Percentiles rank a stretch among this genome's conserved stretches.
phyloP scores from a whole-genome alignment of 495 filamentous ascomycete species.

The Amniculicola lignicola region DNA sequence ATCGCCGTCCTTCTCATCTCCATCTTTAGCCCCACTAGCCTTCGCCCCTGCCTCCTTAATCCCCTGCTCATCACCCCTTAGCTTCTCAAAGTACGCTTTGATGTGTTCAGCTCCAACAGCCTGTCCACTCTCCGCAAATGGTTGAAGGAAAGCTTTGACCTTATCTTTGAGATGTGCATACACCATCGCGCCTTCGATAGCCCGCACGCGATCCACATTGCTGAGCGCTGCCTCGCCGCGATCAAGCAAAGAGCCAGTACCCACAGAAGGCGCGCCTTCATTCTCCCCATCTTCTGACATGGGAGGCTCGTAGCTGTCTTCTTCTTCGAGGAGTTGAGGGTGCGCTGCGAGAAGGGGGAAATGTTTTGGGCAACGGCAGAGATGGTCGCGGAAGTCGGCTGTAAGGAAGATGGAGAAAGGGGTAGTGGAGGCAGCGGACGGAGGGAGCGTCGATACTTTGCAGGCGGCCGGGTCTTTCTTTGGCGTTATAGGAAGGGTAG shows the following conservation, averaged over 20 bases:
- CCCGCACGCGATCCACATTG: conserved; percentile 84
- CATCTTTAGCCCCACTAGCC: conserved; percentile 45
- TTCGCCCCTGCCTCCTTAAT: conserved; percentile 45
- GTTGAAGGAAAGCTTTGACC: conserved; percentile 83
- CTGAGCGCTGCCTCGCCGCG: conserved; percentile 85
- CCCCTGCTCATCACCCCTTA: conserved; percentile 76
- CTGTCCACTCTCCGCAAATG: conserved; percentile 86
- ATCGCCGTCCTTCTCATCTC: conserved; percentile 35
- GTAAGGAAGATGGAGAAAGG: conserved; percentile 78
- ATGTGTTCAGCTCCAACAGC: conserved; percentile 91
- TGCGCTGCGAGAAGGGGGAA: conserved; percentile 68
- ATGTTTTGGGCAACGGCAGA: conserved; percentile 77
- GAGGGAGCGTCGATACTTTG: conserved; percentile 42
- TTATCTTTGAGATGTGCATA: conserved; percentile 95
- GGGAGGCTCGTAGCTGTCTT: conserved; percentile 88
- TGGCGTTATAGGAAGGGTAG: conserved; percentile 36
- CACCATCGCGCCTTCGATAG: conserved; percentile 95
- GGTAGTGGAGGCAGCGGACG: conserved; percentile 49
- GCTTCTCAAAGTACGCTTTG: conserved; percentile 88
- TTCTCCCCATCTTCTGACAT: conserved; percentile 58
- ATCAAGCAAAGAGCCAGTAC: conserved; percentile 74
- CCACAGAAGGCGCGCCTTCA: conserved; percentile 54
- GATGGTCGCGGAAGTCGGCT: conserved; percentile 66
- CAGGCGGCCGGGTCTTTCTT: conserved; percentile 40
- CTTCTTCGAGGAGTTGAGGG: conserved; percentile 83